Conservation (phyloP, 2,329 filamentous ascomycete genomes). For the Colletotrichum tropicale region DNA sequence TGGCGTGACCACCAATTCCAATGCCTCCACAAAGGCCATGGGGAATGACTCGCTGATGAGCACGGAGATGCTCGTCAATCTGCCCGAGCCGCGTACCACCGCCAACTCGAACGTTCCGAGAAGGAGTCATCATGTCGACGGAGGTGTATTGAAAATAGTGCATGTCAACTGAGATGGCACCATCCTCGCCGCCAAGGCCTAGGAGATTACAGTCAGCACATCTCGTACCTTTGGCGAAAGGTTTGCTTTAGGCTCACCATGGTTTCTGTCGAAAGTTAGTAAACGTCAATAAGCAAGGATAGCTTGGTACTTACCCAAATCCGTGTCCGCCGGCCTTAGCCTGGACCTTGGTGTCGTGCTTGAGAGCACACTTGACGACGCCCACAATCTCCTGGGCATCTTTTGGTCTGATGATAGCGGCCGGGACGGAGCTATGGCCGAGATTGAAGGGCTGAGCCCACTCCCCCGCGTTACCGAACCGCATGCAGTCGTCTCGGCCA, state of each 20-base stretch:
- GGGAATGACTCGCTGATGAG: constrained; percentile 59
- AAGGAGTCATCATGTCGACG: constrained; percentile 47
- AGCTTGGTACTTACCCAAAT: constrained; percentile 52
- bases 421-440: constrained; percentile 51
- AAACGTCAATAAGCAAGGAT: neutral
- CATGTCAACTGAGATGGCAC: constrained; percentile 58
- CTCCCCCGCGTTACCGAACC: constrained; percentile 33
- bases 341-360: constrained; percentile 57
- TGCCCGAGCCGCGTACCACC: constrained; percentile 55
- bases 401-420: constrained; percentile 60
- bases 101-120: constrained; percentile 59
- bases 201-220: neutral
- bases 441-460: constrained; percentile 61
- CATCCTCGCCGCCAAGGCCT: constrained; percentile 53
- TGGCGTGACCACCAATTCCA: constrained; percentile 62
- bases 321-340: constrained; percentile 68
- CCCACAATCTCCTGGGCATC: constrained; percentile 57
- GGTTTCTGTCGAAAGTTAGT: neutral
- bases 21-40: constrained; percentile 64
- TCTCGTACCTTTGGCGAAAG: neutral
- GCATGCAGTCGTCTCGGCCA: constrained; percentile 47
- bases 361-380: constrained; percentile 60
- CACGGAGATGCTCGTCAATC: constrained; percentile 51
- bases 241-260: neutral
- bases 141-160: constrained; percentile 55